A percentile compares a stretch with the other conserved stretches of the same genome.
Conservation (phyloP, 208 protist genomes). For the Blastocrithidia nonstop region DNA sequence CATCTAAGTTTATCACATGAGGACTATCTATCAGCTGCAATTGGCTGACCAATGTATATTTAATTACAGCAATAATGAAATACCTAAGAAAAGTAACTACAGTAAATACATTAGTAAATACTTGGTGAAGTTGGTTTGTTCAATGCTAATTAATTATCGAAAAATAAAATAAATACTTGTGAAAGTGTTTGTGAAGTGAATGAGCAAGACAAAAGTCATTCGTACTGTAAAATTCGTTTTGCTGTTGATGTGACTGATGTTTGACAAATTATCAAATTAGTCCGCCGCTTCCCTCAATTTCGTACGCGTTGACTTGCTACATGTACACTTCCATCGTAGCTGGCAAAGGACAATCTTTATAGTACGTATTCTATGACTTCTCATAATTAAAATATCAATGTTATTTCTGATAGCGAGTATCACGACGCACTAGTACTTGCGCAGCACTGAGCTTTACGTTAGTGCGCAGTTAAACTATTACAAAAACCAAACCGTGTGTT, state of each 20-base stretch:
- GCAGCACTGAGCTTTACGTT: conserved; percentile 38
- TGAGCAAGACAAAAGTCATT: too few relatives aligned
- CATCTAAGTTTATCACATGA: conserved; percentile 36
- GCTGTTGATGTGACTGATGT: conserved; percentile 22
- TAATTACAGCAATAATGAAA: neutral
- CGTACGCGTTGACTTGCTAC: conserved; percentile 10
- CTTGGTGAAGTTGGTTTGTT: neutral
- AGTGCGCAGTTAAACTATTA: conserved; percentile 50
- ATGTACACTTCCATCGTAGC: neutral
- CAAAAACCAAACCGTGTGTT: conserved; percentile 20
- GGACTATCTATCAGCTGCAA: conserved; percentile 17
- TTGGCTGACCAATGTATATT: conserved; percentile 14
- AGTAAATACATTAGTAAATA: neutral
- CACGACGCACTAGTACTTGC: conserved; percentile 16
- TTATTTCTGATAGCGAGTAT: conserved; percentile 10
- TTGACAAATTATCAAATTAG: conserved; percentile 15
- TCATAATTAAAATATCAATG: neutral
- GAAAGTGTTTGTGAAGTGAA: too few relatives aligned
- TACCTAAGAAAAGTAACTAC: neutral
- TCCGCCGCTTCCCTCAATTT: too few relatives aligned
- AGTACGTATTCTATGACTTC: neutral
- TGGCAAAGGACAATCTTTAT: neutral
- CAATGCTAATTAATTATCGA: too few relatives aligned
- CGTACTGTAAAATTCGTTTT: too few relatives aligned
- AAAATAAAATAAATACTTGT: too few relatives aligned